Conservation (phyloP, 768 basidiomycete genomes). For the Pleurotus eryngii region DNA sequence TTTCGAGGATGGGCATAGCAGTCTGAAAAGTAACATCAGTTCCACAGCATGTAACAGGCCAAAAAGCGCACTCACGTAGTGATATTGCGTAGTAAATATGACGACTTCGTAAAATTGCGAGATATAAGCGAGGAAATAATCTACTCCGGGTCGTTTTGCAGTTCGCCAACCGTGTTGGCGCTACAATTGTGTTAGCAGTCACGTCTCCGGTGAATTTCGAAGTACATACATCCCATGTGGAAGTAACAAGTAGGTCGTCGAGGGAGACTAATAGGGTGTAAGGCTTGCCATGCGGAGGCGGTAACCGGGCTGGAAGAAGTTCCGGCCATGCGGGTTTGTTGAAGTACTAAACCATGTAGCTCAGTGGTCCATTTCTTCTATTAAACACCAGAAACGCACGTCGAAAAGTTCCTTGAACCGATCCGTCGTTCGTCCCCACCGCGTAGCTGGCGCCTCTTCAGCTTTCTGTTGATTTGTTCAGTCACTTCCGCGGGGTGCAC, state of each 20-base stretch:
- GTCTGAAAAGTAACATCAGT: constrained; percentile 46
- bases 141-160: constrained; percentile 95
- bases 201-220: neutral
- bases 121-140: constrained; percentile 97
- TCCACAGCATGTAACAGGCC: too few relatives aligned
- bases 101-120: constrained; percentile 99
- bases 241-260: constrained; percentile 88
- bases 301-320: constrained; percentile 83
- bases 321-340: constrained; percentile 93
- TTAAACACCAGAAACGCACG: constrained; percentile 36
- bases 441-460: constrained; percentile 56
- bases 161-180: constrained; percentile 95
- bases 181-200: constrained; percentile 33
- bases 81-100: constrained; percentile 86
- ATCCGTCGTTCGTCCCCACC: constrained; percentile 61
- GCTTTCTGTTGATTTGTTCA: constrained; percentile 35
- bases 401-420: constrained; percentile 67
- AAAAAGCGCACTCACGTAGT: constrained; percentile 60
- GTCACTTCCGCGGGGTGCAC: too few relatives aligned
- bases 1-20: constrained; percentile 83
- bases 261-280: constrained; percentile 90
- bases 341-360: constrained; percentile 59
- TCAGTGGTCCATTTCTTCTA: neutral
- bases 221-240: constrained; percentile 89
- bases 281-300: constrained; percentile 80